These are phyloP conservation scores for Zoysia pacifica DNA, from an alignment of 176 grass and related monocot genomes.

Conservation along the genomic window DNA sequence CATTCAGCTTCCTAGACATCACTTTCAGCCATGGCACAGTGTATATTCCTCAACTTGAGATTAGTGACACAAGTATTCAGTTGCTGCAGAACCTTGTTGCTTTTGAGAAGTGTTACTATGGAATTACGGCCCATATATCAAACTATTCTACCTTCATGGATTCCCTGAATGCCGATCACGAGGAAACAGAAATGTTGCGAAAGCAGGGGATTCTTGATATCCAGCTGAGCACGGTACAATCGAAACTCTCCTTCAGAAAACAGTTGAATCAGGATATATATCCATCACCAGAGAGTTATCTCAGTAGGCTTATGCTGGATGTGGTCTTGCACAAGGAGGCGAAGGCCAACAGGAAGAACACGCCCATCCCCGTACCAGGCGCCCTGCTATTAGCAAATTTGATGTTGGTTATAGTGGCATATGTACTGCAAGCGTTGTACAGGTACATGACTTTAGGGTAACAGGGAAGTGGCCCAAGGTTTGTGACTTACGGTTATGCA, in stretches of 20 bases:
- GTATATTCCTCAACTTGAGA: conserved; percentile 9
- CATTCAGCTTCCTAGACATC: conserved; percentile 10
- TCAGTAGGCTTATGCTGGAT: conserved; percentile 35
- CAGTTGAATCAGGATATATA: conserved; percentile 12
- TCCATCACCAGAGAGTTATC: conserved; percentile 20
- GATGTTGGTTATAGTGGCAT: conserved; percentile 3
- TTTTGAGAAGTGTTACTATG: conserved; percentile 19
- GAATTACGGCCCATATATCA: not conserved
- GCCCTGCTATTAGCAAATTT: not conserved
- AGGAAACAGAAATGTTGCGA: conserved; percentile 17
- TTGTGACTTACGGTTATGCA: not conserved
- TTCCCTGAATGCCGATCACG: not conserved
- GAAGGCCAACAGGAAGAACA: not conserved
- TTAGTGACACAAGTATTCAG: conserved; percentile 25
- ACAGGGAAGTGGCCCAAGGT: not conserved
- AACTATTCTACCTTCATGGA: conserved; percentile 14
- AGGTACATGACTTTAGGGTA: conserved; percentile 8
- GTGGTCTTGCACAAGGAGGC: conserved; percentile 29
- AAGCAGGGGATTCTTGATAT: not conserved
- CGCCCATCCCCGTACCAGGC: not conserved
- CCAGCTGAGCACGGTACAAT: not conserved
- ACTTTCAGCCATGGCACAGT: conserved; percentile 11
- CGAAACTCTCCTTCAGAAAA: not conserved
- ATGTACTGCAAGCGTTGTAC: not conserved
- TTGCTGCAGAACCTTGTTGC: conserved; percentile 24